Evolutionary conservation across 192 early-diverging fungal genomes (phyloP), one percentile per base, ranked within the genome.

Genomic region (Funneliformis geosporum): DNA sequence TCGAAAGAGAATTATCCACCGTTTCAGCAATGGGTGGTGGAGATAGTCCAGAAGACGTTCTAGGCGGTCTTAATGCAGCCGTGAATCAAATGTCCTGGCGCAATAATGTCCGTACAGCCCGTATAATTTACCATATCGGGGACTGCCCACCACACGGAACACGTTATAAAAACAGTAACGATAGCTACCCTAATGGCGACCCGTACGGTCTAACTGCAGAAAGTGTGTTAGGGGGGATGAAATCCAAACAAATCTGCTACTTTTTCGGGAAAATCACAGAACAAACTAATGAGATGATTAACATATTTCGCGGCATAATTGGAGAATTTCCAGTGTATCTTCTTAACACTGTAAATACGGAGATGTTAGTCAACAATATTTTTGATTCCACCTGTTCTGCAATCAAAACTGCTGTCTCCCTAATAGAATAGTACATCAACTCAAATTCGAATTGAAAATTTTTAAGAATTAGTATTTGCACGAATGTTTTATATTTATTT

Each of bases 81-180:
- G 11, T 79, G 27, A 67, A 33, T 40, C 14, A 40, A 40, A 10
- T 80, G 69, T 64, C 8, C 25, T 80, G 79, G 79, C 1, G 11
- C 21, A n/a, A n/a, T n/a, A n/a, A n/a, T n/a, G n/a, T n/a, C n/a
- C n/a, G 60, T 42, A 27, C 33, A 5, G 64, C 72, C 21, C 69
- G 79, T 5, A 39, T 80, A 8, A 16, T 80, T 71, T 7, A 75
- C 40, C 79, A 80, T 3, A 61, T 80, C 18, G 70, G 66, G 27
- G 79, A 80, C 55, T 18, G n/a, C 16, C 79, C 79, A 72, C 70
- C 79, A n/a, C 79, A 80, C 21, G 79, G 79, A 40, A 0, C 11
- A 6, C 47, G 33, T 64, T 80, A 61, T 50, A 16, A 9, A 8
- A 8, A 6, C 6, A 4, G 11, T 18, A 16, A 76, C 11, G 79